Evolutionary conservation across 768 basidiomycete genomes (phyloP).

Genomic region (Tricholoma flavovirens): DNA sequence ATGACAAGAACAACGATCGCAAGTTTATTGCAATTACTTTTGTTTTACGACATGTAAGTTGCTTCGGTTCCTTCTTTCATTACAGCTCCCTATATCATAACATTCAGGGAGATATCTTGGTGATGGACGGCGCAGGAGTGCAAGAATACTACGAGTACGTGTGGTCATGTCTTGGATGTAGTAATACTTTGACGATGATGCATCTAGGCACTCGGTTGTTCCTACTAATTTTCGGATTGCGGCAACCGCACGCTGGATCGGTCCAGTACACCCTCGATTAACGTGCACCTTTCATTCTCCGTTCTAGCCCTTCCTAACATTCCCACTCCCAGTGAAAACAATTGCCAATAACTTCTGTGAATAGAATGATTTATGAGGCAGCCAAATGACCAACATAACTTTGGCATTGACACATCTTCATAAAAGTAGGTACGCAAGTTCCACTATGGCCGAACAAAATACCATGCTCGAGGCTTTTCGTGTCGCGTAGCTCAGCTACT

Average conservation of each 20-base stretch:
- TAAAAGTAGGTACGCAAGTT: no score
- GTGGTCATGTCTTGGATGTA: neutral
- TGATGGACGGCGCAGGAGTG: constrained; percentile 69
- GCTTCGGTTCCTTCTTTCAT: neutral
- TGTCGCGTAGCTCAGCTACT: no score
- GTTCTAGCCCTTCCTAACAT: no score
- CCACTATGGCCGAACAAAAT: no score
- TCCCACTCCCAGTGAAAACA: neutral
- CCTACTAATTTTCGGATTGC: constrained; percentile 75
- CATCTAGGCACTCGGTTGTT: constrained; percentile 62
- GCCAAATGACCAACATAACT: no score
- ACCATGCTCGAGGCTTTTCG: no score
- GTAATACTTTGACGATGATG: neutral
- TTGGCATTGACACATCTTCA: no score
- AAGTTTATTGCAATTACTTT: constrained; percentile 43
- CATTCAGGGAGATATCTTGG: constrained; percentile 63
- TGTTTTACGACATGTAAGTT: constrained; percentile 58
- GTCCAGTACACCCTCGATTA: constrained; percentile 17
- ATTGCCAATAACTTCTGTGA: neutral
- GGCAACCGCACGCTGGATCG: constrained; percentile 70
- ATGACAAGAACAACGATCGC: constrained; percentile 25
- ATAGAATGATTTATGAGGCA: no score
- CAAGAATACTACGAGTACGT: constrained; percentile 70
- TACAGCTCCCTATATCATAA: neutral
- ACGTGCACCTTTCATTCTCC: neutral